phyloP scores from a whole-genome alignment of 2,329 filamentous ascomycete genomes.

The Capronia epimyces region DNA sequence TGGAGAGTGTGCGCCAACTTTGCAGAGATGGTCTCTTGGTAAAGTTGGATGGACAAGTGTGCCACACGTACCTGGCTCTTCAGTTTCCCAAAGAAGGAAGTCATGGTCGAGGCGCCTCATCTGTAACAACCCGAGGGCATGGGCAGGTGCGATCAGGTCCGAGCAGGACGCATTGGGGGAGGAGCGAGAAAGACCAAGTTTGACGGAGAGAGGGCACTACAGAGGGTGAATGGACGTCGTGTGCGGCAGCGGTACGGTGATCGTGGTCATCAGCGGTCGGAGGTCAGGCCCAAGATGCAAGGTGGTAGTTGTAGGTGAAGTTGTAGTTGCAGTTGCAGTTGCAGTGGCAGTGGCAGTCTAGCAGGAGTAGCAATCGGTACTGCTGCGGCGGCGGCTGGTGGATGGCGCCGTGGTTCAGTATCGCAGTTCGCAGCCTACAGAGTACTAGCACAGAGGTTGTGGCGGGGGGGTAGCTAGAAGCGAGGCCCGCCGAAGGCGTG shows the following conservation, averaged over 20 bases:
- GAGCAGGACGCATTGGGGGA: slow-evolving; percentile 12
- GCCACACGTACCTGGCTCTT: slow-evolving; percentile 37
- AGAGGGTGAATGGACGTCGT: slow-evolving; percentile 1
- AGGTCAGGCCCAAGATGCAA: slow-evolving; percentile 9
- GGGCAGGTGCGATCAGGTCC: slow-evolving; percentile 12
- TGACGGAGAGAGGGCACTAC: not conserved
- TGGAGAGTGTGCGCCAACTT: slow-evolving; percentile 1
- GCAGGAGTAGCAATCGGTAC: slow-evolving; percentile 7
- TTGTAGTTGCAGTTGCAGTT: not conserved
- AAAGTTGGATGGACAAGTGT: not conserved
- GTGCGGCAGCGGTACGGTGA: slow-evolving; percentile 5
- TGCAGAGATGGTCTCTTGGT: not conserved
- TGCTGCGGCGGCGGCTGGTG: not conserved
- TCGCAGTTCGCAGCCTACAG: not conserved
- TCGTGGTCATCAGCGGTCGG: slow-evolving; percentile 11
- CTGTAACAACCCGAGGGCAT: slow-evolving; percentile 27
- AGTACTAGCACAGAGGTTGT: slow-evolving; percentile 1
- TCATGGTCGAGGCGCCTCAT: slow-evolving; percentile 38
- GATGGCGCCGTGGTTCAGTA: not conserved
- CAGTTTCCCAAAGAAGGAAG: slow-evolving; percentile 51
- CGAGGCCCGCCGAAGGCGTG: slow-evolving; percentile 3
- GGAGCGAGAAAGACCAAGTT: not conserved
- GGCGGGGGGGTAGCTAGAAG: slow-evolving; percentile 13
- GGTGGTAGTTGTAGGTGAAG: no score
- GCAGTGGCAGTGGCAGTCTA: slow-evolving; percentile 3